phyloP scores from a whole-genome alignment of 441 rosid genomes.

The Erodium moschatum region DNA sequence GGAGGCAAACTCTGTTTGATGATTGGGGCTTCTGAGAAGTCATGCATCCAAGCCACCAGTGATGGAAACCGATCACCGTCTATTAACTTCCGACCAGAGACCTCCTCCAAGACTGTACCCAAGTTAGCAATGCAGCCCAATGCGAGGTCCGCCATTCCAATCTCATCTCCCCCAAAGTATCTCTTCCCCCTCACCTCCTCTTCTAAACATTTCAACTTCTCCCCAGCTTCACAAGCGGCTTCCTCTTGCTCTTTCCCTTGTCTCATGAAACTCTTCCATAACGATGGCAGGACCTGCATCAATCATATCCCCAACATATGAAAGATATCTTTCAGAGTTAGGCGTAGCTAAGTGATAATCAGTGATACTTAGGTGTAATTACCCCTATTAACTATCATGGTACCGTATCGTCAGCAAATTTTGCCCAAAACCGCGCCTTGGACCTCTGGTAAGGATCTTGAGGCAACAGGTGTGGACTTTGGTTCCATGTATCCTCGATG shows the following conservation, averaged over 20 bases:
- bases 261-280: slow-evolving; percentile 24
- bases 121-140: slow-evolving; percentile 36
- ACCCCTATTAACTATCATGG: too few species aligned
- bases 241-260: slow-evolving; percentile 30
- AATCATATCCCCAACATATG: too few species aligned
- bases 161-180: slow-evolving; percentile 33
- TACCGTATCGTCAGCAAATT: slow-evolving; percentile 19
- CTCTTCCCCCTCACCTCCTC: slow-evolving; percentile 33
- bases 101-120: slow-evolving; percentile 29
- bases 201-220: slow-evolving; percentile 32
- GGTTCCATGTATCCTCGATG: slow-evolving; percentile 36
- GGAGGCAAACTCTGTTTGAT: slow-evolving; percentile 35
- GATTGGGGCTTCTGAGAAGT: slow-evolving; percentile 23
- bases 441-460: slow-evolving; percentile 14
- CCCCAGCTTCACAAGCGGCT: slow-evolving; percentile 20
- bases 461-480: slow-evolving; percentile 19
- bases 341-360: too few species aligned
- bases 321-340: too few species aligned
- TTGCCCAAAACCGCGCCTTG: slow-evolving; percentile 18
- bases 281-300: slow-evolving; percentile 27
- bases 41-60: slow-evolving; percentile 28
- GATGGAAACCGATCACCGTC: slow-evolving; percentile 27
- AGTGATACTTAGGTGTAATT: too few species aligned
- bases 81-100: slow-evolving; percentile 22
- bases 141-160: slow-evolving; percentile 33